phyloP scores from a whole-genome alignment of 768 basidiomycete genomes.

The Panaeolus cyanescens region DNA sequence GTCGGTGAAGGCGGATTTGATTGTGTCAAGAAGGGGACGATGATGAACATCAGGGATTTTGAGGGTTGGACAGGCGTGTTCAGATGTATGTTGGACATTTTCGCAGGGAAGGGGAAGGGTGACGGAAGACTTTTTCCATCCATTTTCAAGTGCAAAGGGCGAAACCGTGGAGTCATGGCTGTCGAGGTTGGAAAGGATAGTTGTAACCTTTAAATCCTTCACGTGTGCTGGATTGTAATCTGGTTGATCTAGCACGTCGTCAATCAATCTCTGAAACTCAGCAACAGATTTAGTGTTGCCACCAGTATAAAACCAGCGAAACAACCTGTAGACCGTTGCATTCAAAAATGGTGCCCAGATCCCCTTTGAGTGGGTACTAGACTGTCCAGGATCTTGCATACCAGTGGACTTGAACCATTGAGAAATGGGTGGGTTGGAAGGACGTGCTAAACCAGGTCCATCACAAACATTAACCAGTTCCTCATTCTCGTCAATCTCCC shows the following conservation, averaged over 20 bases:
- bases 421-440: neutral
- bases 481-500: neutral
- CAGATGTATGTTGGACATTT: slow-evolving; percentile 14
- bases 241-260: slow-evolving; percentile 18
- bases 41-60: slow-evolving; percentile 26
- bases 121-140: slow-evolving; percentile 21
- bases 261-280: slow-evolving; percentile 27
- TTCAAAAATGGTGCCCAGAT: slow-evolving; percentile 6
- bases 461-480: neutral
- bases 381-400: neutral
- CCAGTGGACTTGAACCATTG: slow-evolving; percentile 2
- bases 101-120: slow-evolving; percentile 21
- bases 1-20: slow-evolving; percentile 21
- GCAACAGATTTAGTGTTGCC: slow-evolving; percentile 23
- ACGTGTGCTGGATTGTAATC: slow-evolving; percentile 23
- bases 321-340: neutral
- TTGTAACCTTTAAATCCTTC: slow-evolving; percentile 14
- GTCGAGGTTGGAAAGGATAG: slow-evolving; percentile 14
- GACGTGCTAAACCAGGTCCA: neutral
- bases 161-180: slow-evolving; percentile 1
- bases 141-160: slow-evolving; percentile 10
- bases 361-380: neutral
- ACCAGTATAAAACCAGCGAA: slow-evolving; percentile 5
- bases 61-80: slow-evolving; percentile 20
- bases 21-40: slow-evolving; percentile 23